A percentile compares a stretch with the other conserved stretches of the same genome.
Evolutionary conservation across 805 yeast genomes (phyloP).

Genomic region (Starmerella powellii): DNA sequence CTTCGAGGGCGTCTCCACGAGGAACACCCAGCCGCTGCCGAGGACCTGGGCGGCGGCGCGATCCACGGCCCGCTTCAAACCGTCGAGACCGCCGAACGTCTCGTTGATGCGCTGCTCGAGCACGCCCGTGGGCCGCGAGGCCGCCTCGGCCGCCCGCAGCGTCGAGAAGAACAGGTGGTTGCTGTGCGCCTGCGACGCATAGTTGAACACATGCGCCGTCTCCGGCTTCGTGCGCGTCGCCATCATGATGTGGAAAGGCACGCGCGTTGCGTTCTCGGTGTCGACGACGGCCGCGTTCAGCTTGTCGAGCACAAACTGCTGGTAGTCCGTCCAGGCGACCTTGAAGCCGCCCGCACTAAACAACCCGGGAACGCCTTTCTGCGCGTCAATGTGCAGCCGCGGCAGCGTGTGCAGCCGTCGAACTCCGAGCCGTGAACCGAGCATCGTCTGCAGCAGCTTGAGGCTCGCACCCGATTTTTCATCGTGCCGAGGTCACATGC

Average conservation of each 20-base stretch:
- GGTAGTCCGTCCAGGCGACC: slow-evolving; percentile 73
- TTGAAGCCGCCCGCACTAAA: slow-evolving; percentile 55
- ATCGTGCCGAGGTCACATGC: neutral
- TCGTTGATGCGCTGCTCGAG: slow-evolving; percentile 36
- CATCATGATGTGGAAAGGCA: slow-evolving; percentile 53
- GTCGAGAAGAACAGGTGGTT: slow-evolving; percentile 68
- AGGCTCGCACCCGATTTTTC: no score
- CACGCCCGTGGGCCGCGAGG: slow-evolving; percentile 17
- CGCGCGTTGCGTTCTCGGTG: slow-evolving; percentile 63
- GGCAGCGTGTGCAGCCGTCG: slow-evolving; percentile 54
- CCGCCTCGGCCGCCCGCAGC: slow-evolving; percentile 29
- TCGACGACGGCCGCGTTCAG: slow-evolving; percentile 58
- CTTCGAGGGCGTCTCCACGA: slow-evolving; percentile 47
- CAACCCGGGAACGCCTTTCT: slow-evolving; percentile 50
- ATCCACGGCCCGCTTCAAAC: slow-evolving; percentile 58
- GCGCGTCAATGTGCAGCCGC: slow-evolving; percentile 33
- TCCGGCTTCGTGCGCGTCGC: slow-evolving; percentile 56
- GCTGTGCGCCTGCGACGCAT: slow-evolving; percentile 83
- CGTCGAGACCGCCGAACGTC: slow-evolving; percentile 65
- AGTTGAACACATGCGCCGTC: slow-evolving; percentile 62
- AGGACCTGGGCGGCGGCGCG: slow-evolving; percentile 58
- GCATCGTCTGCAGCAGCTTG: no score
- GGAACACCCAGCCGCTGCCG: slow-evolving; percentile 89
- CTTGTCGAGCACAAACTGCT: slow-evolving; percentile 42
- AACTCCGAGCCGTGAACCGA: slow-evolving; percentile 1